These are phyloP conservation scores for Colletotrichum tabaci DNA, from an alignment of 2,329 filamentous ascomycete genomes.

Conservation along the genomic window DNA sequence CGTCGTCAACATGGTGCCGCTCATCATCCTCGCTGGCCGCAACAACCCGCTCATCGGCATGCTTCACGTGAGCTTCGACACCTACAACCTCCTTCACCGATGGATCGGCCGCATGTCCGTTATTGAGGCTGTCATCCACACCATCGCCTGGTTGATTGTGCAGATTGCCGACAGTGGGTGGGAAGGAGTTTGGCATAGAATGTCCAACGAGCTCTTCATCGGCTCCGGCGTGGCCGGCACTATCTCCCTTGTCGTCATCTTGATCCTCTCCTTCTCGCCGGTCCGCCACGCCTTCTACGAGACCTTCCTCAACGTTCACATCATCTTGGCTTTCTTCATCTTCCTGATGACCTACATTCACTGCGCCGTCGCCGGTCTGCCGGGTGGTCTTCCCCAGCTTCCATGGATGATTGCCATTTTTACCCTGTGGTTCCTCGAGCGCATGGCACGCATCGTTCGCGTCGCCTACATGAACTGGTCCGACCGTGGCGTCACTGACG, in stretches of 20 bases:
- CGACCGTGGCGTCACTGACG: slow-evolving; percentile 71
- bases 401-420: slow-evolving; percentile 83
- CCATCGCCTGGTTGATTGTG: slow-evolving; percentile 81
- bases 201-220: slow-evolving; percentile 75
- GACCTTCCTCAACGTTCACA: slow-evolving; percentile 91
- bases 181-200: slow-evolving; percentile 67
- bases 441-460: slow-evolving; percentile 73
- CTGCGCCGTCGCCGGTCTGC: slow-evolving; percentile 75
- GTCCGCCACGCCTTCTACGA: slow-evolving; percentile 97
- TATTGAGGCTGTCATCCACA: slow-evolving; percentile 78
- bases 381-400: slow-evolving; percentile 78
- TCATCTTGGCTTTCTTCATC: slow-evolving; percentile 77
- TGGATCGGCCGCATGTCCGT: slow-evolving; percentile 86
- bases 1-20: slow-evolving; percentile 91
- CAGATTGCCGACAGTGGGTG: slow-evolving; percentile 77
- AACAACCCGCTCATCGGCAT: slow-evolving; percentile 92
- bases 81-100: slow-evolving; percentile 83
- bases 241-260: slow-evolving; percentile 74
- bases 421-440: slow-evolving; percentile 83
- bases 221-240: slow-evolving; percentile 74
- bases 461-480: slow-evolving; percentile 78
- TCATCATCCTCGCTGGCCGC: slow-evolving; percentile 89
- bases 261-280: slow-evolving; percentile 81
- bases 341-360: slow-evolving; percentile 86
- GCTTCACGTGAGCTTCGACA: slow-evolving; percentile 93